A percentile compares a stretch with the other conserved stretches of the same genome.
These are phyloP conservation scores for Sextonia rubra DNA, from an alignment of 164 flowering plant genomes.

Conservation along the genomic window DNA sequence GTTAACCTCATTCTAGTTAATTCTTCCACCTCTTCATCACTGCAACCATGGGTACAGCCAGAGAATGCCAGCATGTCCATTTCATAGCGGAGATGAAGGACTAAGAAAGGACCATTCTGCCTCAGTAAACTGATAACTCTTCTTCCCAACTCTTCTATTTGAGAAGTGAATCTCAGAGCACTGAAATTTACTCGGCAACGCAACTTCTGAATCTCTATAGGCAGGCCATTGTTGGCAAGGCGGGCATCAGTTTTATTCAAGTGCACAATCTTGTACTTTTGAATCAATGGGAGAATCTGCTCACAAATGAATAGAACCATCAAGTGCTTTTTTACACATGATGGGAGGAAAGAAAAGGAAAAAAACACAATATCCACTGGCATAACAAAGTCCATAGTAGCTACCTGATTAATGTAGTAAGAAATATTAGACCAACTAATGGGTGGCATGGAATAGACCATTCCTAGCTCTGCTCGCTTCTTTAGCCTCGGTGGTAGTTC, in stretches of 20 bases:
- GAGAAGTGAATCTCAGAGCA: constrained; percentile 74
- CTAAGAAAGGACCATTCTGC: constrained; percentile 77
- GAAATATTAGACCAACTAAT: constrained; percentile 90
- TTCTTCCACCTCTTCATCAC: constrained; percentile 68
- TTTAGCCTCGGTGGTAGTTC: constrained; percentile 77
- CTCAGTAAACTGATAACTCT: constrained; percentile 62
- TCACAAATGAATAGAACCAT: not conserved
- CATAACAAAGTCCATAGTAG: not conserved
- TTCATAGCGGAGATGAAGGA: constrained; percentile 95
- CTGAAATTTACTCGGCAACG: constrained; percentile 84
- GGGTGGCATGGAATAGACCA: constrained; percentile 63
- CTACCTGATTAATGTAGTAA: constrained; percentile 73
- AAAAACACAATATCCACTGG: constrained; percentile 21
- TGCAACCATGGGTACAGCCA: constrained; percentile 93
- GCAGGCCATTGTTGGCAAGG: constrained; percentile 81
- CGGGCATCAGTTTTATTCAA: constrained; percentile 66
- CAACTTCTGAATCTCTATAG: constrained; percentile 73
- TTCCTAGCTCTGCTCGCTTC: constrained; percentile 56
- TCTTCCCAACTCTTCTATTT: constrained; percentile 83
- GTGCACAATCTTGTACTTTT: constrained; percentile 1
- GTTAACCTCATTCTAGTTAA: constrained; percentile 88
- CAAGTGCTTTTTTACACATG: not conserved
- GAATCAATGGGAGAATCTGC: constrained; percentile 2
- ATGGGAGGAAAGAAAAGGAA: not conserved
- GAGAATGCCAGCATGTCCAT: constrained; percentile 99